Evolutionary conservation across 345 rosid genomes (phyloP), one percentile per base, ranked within the genome.

Genomic region (Ricinus communis): DNA sequence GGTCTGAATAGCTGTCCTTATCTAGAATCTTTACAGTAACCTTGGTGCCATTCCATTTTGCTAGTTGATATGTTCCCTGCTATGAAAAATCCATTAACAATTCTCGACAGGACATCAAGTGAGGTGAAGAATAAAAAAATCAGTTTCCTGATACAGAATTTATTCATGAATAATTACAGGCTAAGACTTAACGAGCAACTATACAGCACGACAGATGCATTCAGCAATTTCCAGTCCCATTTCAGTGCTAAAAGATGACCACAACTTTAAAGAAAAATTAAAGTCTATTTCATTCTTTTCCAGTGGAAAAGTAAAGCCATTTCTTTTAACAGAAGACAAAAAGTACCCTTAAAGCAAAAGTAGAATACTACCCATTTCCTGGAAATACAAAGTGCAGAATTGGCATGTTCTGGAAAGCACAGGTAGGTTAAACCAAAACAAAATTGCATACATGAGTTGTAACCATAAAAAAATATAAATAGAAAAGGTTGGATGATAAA

Each of bases 21-120:
- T 95, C 97, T 30, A 89, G 85, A 77, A 95, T 95, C 87, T 95
- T 95, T 14, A 92, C 97, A 2, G 93, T 75, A 60, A 95, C 97
- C 81, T 91, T 89, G 12, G 97, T 92, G 59, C 97, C 99, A 76
- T 95, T 95, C 99, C 99, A 95, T 81, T 90, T 95, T 71, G 96
- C 99, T 49, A 92, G 91, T 87, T 95, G 99, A 86, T 89, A 95
- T 30, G 87, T 53, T 64, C 99, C 99, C 97, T 95, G 87, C 55
- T 55, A 72, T 36, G 54, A 72, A 47, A 14, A 25, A 66, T 27
- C 22, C 51, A 60, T 30, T 51, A 47, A 24, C 58, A 51, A 27
- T 43, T 41, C 45, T 38, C 8, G 52, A 43, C 50, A 27, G 40
- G 19, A 51, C 50, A 40, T 55, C 52, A 24, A 2, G 53, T 36